Evolutionary conservation across 2,329 filamentous ascomycete species (phyloP), one percentile per base, ranked within the genome.

Genomic region (Bisporella sp.): DNA sequence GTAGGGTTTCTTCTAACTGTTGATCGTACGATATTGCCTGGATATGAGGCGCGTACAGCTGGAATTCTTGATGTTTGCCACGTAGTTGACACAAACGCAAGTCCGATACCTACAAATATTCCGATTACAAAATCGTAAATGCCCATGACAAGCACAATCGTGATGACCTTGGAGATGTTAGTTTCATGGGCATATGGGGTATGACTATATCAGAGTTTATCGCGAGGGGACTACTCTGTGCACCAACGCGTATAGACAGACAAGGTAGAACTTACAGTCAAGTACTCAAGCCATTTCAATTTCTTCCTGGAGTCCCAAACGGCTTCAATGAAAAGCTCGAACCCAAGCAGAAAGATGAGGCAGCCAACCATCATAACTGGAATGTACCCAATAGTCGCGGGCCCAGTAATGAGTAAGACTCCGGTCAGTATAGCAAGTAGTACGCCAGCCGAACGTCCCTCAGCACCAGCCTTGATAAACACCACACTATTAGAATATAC

Each of bases 401-500:
- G 92, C 0, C 93, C 93, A 48, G 92, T 79, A 45, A 93, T 72
- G 80, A 96, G 85, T 41, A 97, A 81, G 2, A 84, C 84, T 61
- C 84, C 82, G 0, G 93, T 99, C 5, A 87, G 80, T 28, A 77
- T 70, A 1, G 93, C 93, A 46, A 99, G 77, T 73, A 96, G 79
- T 30, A 91, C 77, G 3, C 93, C 93, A 6, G 91, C 93, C 42
- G 95, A 72, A 45, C 93, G 84, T 61, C 82, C 91, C 64, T 95
- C 82, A 21, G 92, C 93, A 12, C 93, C 93, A 44, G 90, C 95
- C 30, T 87, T 82, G 65, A 97, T 95, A 68, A 99, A 97, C 50
- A 99, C 82, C n/a, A 96, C 80, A 56, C 90, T 96, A 66, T 99
- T 99, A 52, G 92, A 92, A 63, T 97, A 99, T 1, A 99, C 93